Base-by-base conservation (phyloP, 768 basidiomycete genomes). In the Lentinula sp. region DNA sequence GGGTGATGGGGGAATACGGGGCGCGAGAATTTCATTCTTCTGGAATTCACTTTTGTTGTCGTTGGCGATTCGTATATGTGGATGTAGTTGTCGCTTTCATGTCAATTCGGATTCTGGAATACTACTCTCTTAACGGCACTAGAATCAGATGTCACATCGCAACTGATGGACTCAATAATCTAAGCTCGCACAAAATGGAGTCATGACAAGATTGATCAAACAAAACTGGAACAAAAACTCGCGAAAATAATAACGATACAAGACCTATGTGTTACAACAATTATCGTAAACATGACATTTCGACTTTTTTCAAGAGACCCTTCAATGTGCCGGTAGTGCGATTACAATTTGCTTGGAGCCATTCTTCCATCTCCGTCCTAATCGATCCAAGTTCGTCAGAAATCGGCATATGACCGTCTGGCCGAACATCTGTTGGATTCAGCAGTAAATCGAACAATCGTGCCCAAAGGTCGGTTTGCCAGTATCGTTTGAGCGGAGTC, bases 401-500 rank as follows among this genome's bases (percentile, higher is more conserved):
- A 39, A 98, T 77, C 0, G 96, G 96, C 46, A 98, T 70, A 15
- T 77, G 70, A 16, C 83, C 81, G 57, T 84, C 84, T 11, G 78
- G 69, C 13, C 81, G 78, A 16, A 84, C 81, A n/a, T 77, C 65
- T 40, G 78, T 74, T 1, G 97, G 89, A 72, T 98, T 98, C 61
- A 99, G 84, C 59, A 98, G 74, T 32, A 89, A 64, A 66, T 95
- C 89, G 70, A 99, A 98, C 48, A 97, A 68, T 57, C 81, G 73
- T 37, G 76, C 88, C 93, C 97, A 96, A 23, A 96, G 73, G 23
- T 91, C 89, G 49, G 78, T 82, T 73, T 98, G 95, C 93, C 97
- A 98, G 72, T 99, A 99, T 62, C 97, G 81, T 70, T 94, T 94
- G 68, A 95, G 80, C n/a, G 89, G 83, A 32, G 87, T 85, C 15